Evolutionary conservation across 352 stramenopile genomes (phyloP).

Genomic region (Pythium insidiosum): DNA sequence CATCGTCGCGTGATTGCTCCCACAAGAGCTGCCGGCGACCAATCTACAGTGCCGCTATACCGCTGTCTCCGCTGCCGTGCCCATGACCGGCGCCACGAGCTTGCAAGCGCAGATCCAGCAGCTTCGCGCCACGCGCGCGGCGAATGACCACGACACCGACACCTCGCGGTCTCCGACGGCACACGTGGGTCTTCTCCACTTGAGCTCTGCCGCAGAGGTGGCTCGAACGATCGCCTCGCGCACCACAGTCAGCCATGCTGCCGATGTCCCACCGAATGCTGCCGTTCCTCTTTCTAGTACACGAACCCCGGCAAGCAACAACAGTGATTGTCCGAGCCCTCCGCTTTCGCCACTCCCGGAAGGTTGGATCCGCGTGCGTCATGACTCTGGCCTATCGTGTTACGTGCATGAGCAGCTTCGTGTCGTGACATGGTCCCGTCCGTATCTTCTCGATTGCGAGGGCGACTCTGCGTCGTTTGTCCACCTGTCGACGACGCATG

Average conservation of each 20-base stretch:
- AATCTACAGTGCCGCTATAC: slow-evolving; percentile 13
- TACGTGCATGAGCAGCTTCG: slow-evolving; percentile 48
- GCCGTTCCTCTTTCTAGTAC: too few relatives aligned
- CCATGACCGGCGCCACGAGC: slow-evolving; percentile 8
- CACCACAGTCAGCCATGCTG: too few relatives aligned
- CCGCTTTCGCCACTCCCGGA: too few relatives aligned
- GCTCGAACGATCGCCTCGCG: background rate
- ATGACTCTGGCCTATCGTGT: slow-evolving; percentile 62
- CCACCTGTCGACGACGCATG: slow-evolving; percentile 38
- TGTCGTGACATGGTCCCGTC: slow-evolving; percentile 64
- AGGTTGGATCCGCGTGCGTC: slow-evolving; percentile 52
- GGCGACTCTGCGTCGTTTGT: slow-evolving; percentile 23
- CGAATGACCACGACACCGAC: background rate
- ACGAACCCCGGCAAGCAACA: too few relatives aligned
- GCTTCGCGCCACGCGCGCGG: slow-evolving; percentile 14
- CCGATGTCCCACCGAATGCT: too few relatives aligned
- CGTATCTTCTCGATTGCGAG: slow-evolving; percentile 43
- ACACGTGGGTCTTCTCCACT: slow-evolving; percentile 31
- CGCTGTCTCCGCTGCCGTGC: background rate
- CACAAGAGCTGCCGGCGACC: too few relatives aligned
- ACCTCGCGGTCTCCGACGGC: too few relatives aligned
- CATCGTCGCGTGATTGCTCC: too few relatives aligned
- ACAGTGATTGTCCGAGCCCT: too few relatives aligned
- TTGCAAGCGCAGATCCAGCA: slow-evolving; percentile 11
- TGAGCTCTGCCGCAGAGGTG: slow-evolving; percentile 33